phyloP scores from a whole-genome alignment of 2,329 filamentous ascomycete species.

The Incumbomyces lentus region DNA sequence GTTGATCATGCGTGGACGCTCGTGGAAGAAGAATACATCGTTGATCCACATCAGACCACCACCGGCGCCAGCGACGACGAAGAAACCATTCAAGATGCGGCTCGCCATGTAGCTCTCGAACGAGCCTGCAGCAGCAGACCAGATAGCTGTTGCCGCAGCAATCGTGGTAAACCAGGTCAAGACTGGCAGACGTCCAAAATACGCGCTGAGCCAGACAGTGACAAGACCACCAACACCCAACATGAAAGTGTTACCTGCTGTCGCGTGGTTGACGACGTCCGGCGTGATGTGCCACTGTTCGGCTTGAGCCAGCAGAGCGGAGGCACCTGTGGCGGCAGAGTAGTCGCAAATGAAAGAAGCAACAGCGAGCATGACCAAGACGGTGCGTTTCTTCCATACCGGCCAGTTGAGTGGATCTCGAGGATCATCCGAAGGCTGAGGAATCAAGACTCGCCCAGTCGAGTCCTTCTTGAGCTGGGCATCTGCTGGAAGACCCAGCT shows the following conservation, averaged over 20 bases:
- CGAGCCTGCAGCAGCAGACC: conserved; percentile 36
- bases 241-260: conserved; percentile 43
- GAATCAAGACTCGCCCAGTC: conserved; percentile 40
- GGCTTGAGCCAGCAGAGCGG: conserved; percentile 36
- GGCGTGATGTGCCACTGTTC: conserved; percentile 39
- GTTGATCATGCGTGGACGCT: conserved; percentile 33
- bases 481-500: conserved; percentile 17
- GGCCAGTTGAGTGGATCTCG: conserved; percentile 48
- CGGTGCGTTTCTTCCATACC: conserved; percentile 38
- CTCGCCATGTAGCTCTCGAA: conserved; percentile 41
- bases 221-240: conserved; percentile 33
- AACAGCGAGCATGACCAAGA: conserved; percentile 39
- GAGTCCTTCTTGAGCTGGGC: conserved; percentile 27
- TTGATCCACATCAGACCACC: conserved; percentile 44
- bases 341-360: conserved; percentile 42
- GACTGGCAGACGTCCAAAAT: conserved; percentile 36
- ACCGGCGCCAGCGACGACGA: conserved; percentile 31
- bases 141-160: conserved; percentile 23
- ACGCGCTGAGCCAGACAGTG: conserved; percentile 32
- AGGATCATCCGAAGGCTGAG: conserved; percentile 43
- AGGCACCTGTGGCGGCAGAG: conserved; percentile 37
- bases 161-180: conserved; percentile 28
- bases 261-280: conserved; percentile 42
- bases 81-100: conserved; percentile 39
- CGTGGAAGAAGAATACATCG: conserved; percentile 52